Conservation (phyloP, 2,329 filamentous ascomycete species). For the Trichophyton benhamiae region DNA sequence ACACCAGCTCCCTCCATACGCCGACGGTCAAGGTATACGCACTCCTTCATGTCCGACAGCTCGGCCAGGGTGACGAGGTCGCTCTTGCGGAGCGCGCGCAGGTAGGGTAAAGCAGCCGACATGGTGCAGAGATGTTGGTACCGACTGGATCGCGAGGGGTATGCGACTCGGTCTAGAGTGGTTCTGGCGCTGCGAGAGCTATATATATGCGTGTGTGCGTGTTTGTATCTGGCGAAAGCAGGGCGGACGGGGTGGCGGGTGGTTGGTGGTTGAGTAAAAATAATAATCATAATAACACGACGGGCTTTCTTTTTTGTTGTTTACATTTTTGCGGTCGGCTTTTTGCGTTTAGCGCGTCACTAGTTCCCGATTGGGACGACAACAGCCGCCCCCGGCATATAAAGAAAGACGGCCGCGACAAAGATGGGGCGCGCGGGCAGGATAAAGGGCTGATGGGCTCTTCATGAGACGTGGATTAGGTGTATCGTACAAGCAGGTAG, state of each 20-base stretch:
- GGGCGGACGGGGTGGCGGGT: slow-evolving; percentile 14
- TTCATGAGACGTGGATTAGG: neutral
- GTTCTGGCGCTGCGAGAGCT: neutral
- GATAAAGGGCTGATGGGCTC: neutral
- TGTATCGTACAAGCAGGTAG: neutral
- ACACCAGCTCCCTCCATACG: slow-evolving; percentile 3
- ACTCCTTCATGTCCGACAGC: slow-evolving; percentile 59
- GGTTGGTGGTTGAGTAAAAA: neutral
- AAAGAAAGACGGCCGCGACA: neutral
- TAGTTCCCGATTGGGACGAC: slow-evolving; percentile 6
- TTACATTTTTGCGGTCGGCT: slow-evolving; percentile 19
- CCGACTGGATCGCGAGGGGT: slow-evolving; percentile 33
- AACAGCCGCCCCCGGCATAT: too few relatives aligned
- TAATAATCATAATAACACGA: neutral
- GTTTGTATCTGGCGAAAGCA: neutral
- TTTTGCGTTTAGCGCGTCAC: slow-evolving; percentile 13
- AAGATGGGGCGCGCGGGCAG: neutral
- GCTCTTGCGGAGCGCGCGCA: slow-evolving; percentile 69
- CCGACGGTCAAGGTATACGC: slow-evolving; percentile 29
- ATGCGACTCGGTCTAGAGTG: slow-evolving; percentile 32
- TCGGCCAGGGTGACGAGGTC: slow-evolving; percentile 66
- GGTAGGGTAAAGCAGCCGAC: slow-evolving; percentile 56
- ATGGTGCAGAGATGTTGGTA: slow-evolving; percentile 35
- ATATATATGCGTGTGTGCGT: slow-evolving; percentile 3
- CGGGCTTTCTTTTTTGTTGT: slow-evolving; percentile 17